Evolutionary conservation across 2,329 filamentous ascomycete genomes (phyloP).

Genomic region (Aschersonia sp.): DNA sequence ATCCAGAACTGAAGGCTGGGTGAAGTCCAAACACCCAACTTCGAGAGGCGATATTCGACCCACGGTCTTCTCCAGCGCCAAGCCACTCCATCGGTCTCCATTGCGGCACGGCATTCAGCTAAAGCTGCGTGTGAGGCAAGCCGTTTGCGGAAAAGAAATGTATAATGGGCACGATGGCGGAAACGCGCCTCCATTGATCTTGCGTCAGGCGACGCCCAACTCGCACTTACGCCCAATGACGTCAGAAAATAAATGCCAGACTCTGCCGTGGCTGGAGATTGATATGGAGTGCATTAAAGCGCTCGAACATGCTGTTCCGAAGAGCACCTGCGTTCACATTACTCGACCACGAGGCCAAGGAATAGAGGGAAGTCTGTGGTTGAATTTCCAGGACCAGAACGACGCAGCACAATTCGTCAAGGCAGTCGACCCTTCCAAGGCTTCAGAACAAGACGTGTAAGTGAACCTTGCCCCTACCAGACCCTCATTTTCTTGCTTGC

Average conservation of each 20-base stretch:
- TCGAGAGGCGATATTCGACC: constrained; percentile 13
- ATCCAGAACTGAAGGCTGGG: constrained; percentile 4
- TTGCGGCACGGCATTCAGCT: not conserved
- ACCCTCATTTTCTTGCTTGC: no score
- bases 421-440: not conserved
- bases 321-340: constrained; percentile 9
- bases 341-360: constrained; percentile 7
- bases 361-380: constrained; percentile 4
- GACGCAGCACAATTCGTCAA: not conserved
- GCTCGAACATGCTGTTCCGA: constrained; percentile 6
- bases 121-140: constrained; percentile 6
- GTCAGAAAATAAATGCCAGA: not conserved
- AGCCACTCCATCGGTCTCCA: not conserved
- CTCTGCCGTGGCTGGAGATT: constrained; percentile 4
- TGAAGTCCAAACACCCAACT: not conserved
- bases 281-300: not conserved
- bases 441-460: not conserved
- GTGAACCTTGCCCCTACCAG: not conserved
- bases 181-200: not conserved
- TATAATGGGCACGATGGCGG: constrained; percentile 1
- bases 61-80: constrained; percentile 8
- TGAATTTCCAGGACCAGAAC: constrained; percentile 9
- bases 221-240: not conserved
- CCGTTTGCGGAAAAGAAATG: constrained; percentile 10
- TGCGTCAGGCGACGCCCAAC: not conserved